These are phyloP conservation scores for Blastobotrys terrestris DNA, from an alignment of 805 yeast genomes.

Conservation along the genomic window DNA sequence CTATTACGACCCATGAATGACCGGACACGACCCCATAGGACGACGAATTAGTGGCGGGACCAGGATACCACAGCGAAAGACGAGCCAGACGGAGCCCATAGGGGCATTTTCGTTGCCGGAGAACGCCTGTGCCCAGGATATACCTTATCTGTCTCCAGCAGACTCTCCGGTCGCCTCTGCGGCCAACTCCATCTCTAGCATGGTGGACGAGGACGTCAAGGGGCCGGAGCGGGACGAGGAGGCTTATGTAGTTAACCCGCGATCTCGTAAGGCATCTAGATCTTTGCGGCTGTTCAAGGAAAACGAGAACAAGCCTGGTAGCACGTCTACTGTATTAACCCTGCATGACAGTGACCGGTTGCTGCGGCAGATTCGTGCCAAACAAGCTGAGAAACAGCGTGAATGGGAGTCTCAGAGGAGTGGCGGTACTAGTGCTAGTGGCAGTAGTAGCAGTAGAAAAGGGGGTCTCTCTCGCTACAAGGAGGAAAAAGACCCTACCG, in stretches of 20 bases:
- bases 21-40: background rate
- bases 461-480: too few relatives aligned
- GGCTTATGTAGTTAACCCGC: slow-evolving; percentile 7
- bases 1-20: background rate
- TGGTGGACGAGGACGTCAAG: background rate
- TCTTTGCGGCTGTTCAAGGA: slow-evolving; percentile 34
- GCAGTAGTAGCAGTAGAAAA: too few relatives aligned
- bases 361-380: background rate
- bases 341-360: background rate
- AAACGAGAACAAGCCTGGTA: slow-evolving; percentile 13
- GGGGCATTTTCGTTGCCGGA: slow-evolving; percentile 5
- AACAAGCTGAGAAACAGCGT: background rate
- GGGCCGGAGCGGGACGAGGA: background rate
- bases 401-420: background rate
- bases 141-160: slow-evolving; percentile 6
- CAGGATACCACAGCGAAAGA: too few relatives aligned
- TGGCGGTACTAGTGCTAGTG: background rate
- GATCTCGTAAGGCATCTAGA: slow-evolving; percentile 35
- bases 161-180: slow-evolving; percentile 5
- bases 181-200: background rate
- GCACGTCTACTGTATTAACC: background rate
- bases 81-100: background rate
- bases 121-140: background rate
- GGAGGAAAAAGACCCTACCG: too few relatives aligned
- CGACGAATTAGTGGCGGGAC: background rate